Base-by-base conservation (phyloP, 768 basidiomycete genomes). In the Phaffia tasmanica region DNA sequence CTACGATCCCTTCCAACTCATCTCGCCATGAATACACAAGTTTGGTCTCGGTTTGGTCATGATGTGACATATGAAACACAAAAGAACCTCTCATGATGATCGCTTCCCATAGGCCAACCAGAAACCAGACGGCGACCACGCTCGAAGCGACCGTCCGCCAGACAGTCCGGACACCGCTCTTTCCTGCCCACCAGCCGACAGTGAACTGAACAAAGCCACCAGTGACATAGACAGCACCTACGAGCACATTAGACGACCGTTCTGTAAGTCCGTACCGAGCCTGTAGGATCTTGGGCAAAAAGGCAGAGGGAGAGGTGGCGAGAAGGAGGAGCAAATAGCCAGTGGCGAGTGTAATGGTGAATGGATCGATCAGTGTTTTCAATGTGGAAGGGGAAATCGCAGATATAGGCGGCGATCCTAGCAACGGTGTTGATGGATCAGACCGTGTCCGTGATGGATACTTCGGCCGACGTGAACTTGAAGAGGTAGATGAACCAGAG, bases 291-390 rank as follows among this genome's bases (percentile, higher is more conserved):
- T 57, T 51, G 23, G 67, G 67, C 46, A 69, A 51, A 30, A 69
- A 69, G 14, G 62, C 47, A 16, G 67, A 51, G 11, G 67, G 67
- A 21, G 67, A 63, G 19, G 67, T 69, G 3, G 62, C 61, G 35
- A 69, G 62, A 23, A 69, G 50, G 14, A 69, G 57, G 8, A 69
- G 58, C 7, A 69, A 30, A 46, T 69, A 69, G 18, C 62, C 67
- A 21, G 59, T 7, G 1, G 67, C 53, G 18, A 64, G 57, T 1
- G 46, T 15, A 4, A 53, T 2, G 11, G 67, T 69, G 4, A 64
- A 18, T 8, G 67, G 67, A 2, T 62, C 58, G 3, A 42, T 4
- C 7, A 69, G 50, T 1, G 67, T 64, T 21, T 53, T 32, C 21
- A 63, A 9, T 7, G 48, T 54, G 23, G 27, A 30, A 49, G 47